phyloP scores from a whole-genome alignment of 306 rosid species.

The Myrica gale region DNA sequence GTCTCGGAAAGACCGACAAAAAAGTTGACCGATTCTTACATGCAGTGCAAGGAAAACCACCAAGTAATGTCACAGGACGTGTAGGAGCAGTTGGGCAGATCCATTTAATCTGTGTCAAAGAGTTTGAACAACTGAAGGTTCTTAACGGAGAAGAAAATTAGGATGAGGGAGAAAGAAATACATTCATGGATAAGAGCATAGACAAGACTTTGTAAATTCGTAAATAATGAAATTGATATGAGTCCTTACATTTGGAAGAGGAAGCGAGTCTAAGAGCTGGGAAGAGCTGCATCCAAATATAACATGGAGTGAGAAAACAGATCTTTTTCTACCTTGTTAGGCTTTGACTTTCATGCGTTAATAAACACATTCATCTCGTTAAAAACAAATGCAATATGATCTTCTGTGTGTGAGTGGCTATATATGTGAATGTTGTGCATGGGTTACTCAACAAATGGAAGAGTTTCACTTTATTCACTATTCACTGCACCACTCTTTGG shows the following conservation, averaged over 20 bases:
- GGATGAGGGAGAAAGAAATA: conserved; percentile 14
- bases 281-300: conserved; percentile 71
- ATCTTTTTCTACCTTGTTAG: conserved; percentile 13
- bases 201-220: conserved; percentile 22
- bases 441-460: conserved; percentile 27
- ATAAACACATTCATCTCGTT: neutral
- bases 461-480: conserved; percentile 19
- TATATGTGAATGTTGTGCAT: neutral
- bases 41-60: conserved; percentile 97
- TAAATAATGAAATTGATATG: conserved; percentile 17
- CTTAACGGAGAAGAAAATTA: neutral
- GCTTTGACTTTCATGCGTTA: neutral
- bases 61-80: conserved; percentile 84
- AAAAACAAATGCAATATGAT: neutral
- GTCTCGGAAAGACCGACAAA: conserved; percentile 5
- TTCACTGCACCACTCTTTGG: conserved; percentile 11
- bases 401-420: neutral
- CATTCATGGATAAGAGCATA: neutral
- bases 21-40: conserved; percentile 47
- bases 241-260: conserved; percentile 77
- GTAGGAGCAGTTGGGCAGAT: conserved; percentile 99
- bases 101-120: conserved; percentile 85
- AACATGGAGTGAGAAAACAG: conserved; percentile 37
- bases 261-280: conserved; percentile 86
- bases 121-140: conserved; percentile 22